Conservation (phyloP, 352 stramenopile species). For the Elongisporangium undulatum region DNA sequence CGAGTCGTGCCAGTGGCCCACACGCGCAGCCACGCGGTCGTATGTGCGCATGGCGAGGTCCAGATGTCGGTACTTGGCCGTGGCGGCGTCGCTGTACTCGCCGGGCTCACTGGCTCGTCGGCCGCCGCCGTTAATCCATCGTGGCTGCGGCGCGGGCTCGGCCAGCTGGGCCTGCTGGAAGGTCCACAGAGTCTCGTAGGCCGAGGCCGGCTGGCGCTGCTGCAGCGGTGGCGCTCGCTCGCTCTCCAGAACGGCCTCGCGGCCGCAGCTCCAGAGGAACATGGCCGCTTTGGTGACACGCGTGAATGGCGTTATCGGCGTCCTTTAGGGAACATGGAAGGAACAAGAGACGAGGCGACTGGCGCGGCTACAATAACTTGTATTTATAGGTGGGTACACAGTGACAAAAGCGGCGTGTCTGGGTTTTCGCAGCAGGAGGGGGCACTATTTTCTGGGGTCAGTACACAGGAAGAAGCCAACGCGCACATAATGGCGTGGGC, state of each 20-base stretch:
- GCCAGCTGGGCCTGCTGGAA: neutral
- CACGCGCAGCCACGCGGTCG: slow-evolving; percentile 16
- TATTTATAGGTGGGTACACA: neutral
- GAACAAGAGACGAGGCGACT: neutral
- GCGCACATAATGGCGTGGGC: neutral
- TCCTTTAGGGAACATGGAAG: neutral
- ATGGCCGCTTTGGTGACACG: neutral
- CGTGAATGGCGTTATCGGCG: neutral
- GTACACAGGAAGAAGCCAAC: neutral
- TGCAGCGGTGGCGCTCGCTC: too few species aligned
- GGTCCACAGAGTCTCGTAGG: slow-evolving; percentile 27
- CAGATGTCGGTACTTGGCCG: slow-evolving; percentile 3
- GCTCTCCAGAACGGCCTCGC: neutral
- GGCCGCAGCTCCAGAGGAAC: neutral
- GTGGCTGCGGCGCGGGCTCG: slow-evolving; percentile 14
- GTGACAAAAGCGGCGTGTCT: neutral
- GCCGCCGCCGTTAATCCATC: neutral
- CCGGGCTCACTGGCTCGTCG: neutral
- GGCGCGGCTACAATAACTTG: neutral
- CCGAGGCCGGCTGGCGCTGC: neutral
- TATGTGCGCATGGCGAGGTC: slow-evolving; percentile 19
- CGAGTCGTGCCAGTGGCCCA: slow-evolving; percentile 10
- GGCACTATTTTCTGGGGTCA: neutral
- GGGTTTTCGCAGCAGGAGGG: neutral
- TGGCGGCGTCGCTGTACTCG: neutral